Percentiles rank a stretch among this genome's conserved stretches.
phyloP scores from a whole-genome alignment of 805 yeast species.

The Hanseniaspora meyeri region DNA sequence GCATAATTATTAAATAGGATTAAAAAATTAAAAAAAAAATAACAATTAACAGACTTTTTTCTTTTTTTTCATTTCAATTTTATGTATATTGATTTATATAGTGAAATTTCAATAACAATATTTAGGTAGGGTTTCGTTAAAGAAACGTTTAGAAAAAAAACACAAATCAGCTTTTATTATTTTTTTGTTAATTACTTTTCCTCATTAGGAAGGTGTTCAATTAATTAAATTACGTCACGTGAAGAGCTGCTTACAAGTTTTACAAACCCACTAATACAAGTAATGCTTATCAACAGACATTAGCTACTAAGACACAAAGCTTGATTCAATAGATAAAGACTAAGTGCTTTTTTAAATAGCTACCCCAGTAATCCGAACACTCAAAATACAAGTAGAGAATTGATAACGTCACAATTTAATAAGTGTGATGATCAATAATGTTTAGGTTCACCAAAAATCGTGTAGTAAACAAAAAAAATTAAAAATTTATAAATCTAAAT shows the following conservation, averaged over 20 bases:
- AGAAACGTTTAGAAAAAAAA: not conserved
- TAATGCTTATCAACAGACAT: no score
- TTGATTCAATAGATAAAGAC: no score
- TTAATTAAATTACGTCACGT: not conserved
- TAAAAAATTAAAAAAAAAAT: not conserved
- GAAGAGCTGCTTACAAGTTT: not conserved
- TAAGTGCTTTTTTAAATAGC: no score
- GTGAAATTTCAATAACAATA: constrained; percentile 1
- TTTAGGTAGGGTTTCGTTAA: constrained; percentile 9
- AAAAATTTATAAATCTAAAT: no score
- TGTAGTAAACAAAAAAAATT: no score
- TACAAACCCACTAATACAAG: no score
- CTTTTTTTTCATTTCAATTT: not conserved
- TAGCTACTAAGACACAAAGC: no score
- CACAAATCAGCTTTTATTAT: not conserved
- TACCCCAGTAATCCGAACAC: no score
- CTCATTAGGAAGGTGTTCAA: not conserved
- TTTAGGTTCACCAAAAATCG: no score
- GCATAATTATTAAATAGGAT: not conserved
- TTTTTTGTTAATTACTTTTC: not conserved
- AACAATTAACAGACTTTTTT: not conserved
- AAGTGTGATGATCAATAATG: no score
- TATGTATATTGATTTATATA: constrained; percentile 3
- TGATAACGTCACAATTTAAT: no score
- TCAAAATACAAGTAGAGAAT: no score